Evolutionary conservation across 805 yeast species (phyloP), one percentile per base, ranked within the genome.

Genomic region (Candida manassasensis): DNA sequence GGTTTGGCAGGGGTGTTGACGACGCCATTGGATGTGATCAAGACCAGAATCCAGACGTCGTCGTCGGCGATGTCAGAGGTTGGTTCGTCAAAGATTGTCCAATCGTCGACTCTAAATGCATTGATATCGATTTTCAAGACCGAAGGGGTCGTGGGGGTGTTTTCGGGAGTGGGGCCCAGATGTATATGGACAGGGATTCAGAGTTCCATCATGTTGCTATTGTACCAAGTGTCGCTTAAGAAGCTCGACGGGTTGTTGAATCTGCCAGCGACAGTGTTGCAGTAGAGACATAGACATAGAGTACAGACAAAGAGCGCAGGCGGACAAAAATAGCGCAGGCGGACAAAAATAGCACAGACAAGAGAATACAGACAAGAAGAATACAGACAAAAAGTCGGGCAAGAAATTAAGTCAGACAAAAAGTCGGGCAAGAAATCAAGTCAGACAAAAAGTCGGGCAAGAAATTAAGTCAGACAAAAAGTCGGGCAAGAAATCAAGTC

Each of bases 111-210:
- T 5, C 26, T 53, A 9, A 52, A 44, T 36, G 68, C 69, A 12
- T 48, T 66, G 32, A 42, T 41, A 2, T 52, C 58, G 16, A 63
- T 93, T 4, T 83, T 81, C 53, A 71, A 59, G 36, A 63, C 71
- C 17, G 96, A 93, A 56, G 97, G 98, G 1, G 35, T 81, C 0
- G 40, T 72, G 2, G 96, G 96, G 0, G 67, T 87, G 26, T 90
- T 93, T 59, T 77, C 89, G 21, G 99, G 99, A 1, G 96, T 93
- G 4, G 97, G 96, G 0, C 98, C 99, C 1, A 71, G 99, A 43
- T 80, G 88, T 45, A 82, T 93, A 4, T 93, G 99, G 99, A 90
- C 97, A 0, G 84, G 95, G 43, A 67, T 89, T 13, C 99, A 93
- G 58, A 85, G 96, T 57, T 84, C 95, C 45, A 82, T 93, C 32